phyloP scores from a whole-genome alignment of 805 yeast species.

The Metschnikowia similis region DNA sequence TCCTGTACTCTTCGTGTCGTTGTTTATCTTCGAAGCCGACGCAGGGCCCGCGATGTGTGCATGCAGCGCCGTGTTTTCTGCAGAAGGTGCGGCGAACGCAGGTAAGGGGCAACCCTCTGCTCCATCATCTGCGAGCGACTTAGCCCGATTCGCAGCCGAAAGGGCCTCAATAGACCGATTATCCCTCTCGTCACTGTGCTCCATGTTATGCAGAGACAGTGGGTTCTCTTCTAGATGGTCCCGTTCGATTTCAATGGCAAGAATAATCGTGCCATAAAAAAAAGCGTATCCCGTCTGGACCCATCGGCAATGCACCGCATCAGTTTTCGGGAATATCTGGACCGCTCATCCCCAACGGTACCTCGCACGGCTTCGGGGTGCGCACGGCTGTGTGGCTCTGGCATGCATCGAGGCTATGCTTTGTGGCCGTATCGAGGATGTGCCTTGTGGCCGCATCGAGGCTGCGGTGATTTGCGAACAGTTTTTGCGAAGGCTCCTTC shows the following conservation, averaged over 20 bases:
- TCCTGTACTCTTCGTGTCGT: constrained; percentile 51
- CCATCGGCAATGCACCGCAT: too few species aligned
- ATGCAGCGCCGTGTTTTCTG: constrained; percentile 5
- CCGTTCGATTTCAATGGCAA: constrained; percentile 37
- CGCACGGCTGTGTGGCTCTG: too few species aligned
- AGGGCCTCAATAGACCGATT: constrained; percentile 39
- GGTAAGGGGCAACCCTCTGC: constrained; percentile 2
- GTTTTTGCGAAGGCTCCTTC: too few species aligned
- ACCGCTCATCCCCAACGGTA: too few species aligned
- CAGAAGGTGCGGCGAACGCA: background rate
- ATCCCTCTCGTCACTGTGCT: background rate
- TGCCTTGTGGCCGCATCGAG: too few species aligned
- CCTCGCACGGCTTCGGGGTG: too few species aligned
- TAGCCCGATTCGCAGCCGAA: constrained; percentile 43
- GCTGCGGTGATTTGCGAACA: too few species aligned
- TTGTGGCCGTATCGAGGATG: too few species aligned
- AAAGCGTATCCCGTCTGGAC: too few species aligned
- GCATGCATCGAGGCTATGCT: too few species aligned
- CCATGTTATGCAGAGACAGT: constrained; percentile 25
- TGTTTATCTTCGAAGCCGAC: constrained; percentile 35
- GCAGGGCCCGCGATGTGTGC: background rate
- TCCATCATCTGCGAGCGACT: constrained; percentile 6
- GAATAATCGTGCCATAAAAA: too few species aligned
- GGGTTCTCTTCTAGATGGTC: constrained; percentile 27
- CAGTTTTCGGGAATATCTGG: too few species aligned